These are phyloP conservation scores for Lachnellula suecica DNA, from an alignment of 2,329 filamentous ascomycete species.

Conservation along the genomic window DNA sequence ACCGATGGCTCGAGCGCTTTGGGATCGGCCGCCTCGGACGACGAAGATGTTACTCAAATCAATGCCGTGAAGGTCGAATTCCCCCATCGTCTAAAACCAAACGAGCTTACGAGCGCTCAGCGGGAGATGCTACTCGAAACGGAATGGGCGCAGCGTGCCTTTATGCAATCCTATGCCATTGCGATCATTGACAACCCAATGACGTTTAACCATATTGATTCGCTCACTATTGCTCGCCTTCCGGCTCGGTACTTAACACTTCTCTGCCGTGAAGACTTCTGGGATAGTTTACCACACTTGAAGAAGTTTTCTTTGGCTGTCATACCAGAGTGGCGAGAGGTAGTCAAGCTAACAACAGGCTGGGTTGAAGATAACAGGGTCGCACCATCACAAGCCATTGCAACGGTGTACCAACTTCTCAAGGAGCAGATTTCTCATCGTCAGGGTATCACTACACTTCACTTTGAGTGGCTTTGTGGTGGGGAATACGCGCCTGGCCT, in stretches of 20 bases:
- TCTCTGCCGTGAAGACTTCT: slow-evolving; percentile 59
- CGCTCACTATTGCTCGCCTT: slow-evolving; percentile 62
- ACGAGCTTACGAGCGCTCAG: slow-evolving; percentile 59
- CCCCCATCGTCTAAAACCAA: slow-evolving; percentile 42
- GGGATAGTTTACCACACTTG: slow-evolving; percentile 56
- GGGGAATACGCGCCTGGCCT: slow-evolving; percentile 65
- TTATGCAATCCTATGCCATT: slow-evolving; percentile 66
- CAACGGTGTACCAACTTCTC: slow-evolving; percentile 53
- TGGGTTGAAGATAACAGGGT: slow-evolving; percentile 48
- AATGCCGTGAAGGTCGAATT: no score
- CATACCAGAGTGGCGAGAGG: slow-evolving; percentile 64
- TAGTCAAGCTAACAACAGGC: slow-evolving; percentile 51
- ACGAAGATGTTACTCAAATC: slow-evolving; percentile 14
- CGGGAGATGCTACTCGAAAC: slow-evolving; percentile 68
- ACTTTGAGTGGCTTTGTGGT: slow-evolving; percentile 66
- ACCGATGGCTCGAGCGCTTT: neutral
- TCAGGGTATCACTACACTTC: slow-evolving; percentile 54
- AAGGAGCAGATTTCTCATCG: slow-evolving; percentile 46
- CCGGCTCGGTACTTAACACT: slow-evolving; percentile 59
- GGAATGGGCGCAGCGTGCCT: slow-evolving; percentile 67
- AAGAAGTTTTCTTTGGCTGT: slow-evolving; percentile 56
- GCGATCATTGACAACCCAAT: slow-evolving; percentile 59
- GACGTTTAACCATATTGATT: slow-evolving; percentile 54
- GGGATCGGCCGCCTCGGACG: neutral
- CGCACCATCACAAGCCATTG: slow-evolving; percentile 50